A percentile compares a stretch with the other conserved stretches of the same genome.
Conservation (phyloP, 352 stramenopile species). For the Pythium folliculosum region DNA sequence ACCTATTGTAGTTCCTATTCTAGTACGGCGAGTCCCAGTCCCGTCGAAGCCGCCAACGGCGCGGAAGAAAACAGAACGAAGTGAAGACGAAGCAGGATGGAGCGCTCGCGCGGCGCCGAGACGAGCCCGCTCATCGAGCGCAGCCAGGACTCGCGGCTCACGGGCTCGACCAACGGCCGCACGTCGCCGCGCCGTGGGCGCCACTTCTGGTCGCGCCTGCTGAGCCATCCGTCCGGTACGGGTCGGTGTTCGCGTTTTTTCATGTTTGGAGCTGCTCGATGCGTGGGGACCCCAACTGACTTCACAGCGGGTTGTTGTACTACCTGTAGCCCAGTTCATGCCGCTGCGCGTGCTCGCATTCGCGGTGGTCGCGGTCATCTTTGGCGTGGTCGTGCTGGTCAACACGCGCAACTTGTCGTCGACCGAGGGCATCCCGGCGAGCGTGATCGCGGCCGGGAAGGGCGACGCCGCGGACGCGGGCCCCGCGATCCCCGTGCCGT, state of each 20-base stretch:
- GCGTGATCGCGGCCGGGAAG: slow-evolving; percentile 30
- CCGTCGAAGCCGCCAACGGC: neutral
- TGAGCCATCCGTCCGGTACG: slow-evolving; percentile 25
- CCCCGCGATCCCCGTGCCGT: neutral
- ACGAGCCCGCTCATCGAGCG: slow-evolving; percentile 25
- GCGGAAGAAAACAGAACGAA: neutral
- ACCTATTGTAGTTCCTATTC: neutral
- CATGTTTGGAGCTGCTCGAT: neutral
- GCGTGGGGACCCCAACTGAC: slow-evolving; percentile 8
- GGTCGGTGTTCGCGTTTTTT: neutral
- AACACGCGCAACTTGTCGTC: slow-evolving; percentile 65
- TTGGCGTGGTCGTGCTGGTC: slow-evolving; percentile 70
- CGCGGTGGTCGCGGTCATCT: slow-evolving; percentile 43
- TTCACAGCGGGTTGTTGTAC: neutral
- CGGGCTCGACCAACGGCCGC: slow-evolving; percentile 10
- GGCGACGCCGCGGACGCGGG: neutral
- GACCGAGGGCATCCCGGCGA: slow-evolving; percentile 44
- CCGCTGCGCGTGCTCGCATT: slow-evolving; percentile 54
- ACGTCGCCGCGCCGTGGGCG: slow-evolving; percentile 26
- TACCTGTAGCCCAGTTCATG: slow-evolving; percentile 28
- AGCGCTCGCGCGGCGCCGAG: slow-evolving; percentile 18
- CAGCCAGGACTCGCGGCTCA: slow-evolving; percentile 19
- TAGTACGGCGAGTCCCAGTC: neutral
- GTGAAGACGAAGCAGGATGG: slow-evolving; percentile 12
- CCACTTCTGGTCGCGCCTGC: slow-evolving; percentile 29